phyloP scores from a whole-genome alignment of 345 rosid species.

The Eucalyptus curtisii region DNA sequence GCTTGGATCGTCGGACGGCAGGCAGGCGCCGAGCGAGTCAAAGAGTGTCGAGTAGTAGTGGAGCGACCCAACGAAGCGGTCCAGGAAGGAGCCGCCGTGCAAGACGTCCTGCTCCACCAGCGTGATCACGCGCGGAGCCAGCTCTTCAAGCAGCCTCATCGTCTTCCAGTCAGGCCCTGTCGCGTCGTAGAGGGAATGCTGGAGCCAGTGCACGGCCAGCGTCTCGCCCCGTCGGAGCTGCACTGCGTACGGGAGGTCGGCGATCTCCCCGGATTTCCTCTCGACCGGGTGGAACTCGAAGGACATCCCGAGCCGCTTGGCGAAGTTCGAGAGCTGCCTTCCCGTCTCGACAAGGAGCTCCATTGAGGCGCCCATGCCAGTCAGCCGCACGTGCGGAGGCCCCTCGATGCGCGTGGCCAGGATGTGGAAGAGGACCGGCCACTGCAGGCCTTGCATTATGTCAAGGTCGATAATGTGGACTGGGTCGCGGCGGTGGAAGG shows the following conservation, averaged over 20 bases:
- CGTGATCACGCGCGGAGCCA: slow-evolving; percentile 36
- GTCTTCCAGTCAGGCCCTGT: slow-evolving; percentile 51
- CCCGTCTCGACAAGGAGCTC: slow-evolving; percentile 47
- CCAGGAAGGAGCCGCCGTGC: slow-evolving; percentile 42
- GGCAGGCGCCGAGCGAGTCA: slow-evolving; percentile 45
- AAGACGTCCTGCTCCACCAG: slow-evolving; percentile 52
- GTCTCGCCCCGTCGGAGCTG: slow-evolving; percentile 29
- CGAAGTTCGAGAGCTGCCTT: slow-evolving; percentile 47
- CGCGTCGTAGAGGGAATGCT: slow-evolving; percentile 51
- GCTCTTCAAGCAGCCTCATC: slow-evolving; percentile 28
- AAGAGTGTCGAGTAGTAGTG: slow-evolving; percentile 54
- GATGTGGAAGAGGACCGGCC: slow-evolving; percentile 74
- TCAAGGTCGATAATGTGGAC: slow-evolving; percentile 65
- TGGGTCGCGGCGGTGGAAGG: slow-evolving; percentile 30
- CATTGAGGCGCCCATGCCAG: slow-evolving; percentile 46
- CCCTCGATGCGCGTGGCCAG: slow-evolving; percentile 50
- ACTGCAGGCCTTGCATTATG: slow-evolving; percentile 66
- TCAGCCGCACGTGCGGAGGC: slow-evolving; percentile 45
- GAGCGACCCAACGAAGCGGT: slow-evolving; percentile 55
- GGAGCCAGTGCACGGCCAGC: slow-evolving; percentile 59
- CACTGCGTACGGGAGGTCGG: slow-evolving; percentile 2
- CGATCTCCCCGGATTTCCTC: slow-evolving; percentile 44
- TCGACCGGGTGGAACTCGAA: slow-evolving; percentile 60
- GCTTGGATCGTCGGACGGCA: slow-evolving; percentile 19
- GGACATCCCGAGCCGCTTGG: slow-evolving; percentile 42